A percentile compares a stretch with the other conserved stretches of the same genome.
These are phyloP conservation scores for Digitaria exilis DNA, from an alignment of 202 grass and related monocot genomes.

Conservation along the genomic window DNA sequence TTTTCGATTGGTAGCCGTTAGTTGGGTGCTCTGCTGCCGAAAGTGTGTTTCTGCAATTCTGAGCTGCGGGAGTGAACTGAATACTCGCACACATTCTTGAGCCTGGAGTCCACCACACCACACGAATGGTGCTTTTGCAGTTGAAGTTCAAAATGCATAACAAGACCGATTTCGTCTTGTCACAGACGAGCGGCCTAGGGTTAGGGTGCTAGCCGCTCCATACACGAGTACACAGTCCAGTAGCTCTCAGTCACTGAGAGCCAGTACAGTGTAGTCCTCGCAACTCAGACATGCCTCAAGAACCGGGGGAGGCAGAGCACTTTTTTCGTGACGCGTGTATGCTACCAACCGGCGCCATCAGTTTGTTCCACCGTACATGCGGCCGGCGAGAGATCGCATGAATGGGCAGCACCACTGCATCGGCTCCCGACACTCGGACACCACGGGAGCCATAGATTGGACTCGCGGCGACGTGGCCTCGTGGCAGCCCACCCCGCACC, in stretches of 20 bases:
- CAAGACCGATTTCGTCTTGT: not conserved
- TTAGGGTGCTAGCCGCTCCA: not conserved
- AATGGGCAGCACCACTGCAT: not conserved
- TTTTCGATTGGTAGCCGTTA: not conserved
- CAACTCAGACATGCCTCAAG: not conserved
- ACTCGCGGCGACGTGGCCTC: slow-evolving; percentile 56
- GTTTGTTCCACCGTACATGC: slow-evolving; percentile 9
- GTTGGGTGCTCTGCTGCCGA: not conserved
- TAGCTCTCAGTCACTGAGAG: not conserved
- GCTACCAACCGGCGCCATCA: slow-evolving; percentile 18
- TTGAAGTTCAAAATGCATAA: not conserved
- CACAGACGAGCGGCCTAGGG: not conserved
- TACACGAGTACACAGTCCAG: not conserved
- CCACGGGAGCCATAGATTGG: slow-evolving; percentile 30
- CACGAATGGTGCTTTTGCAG: no score
- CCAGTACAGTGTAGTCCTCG: not conserved
- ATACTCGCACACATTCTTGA: no score
- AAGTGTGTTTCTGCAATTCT: no score
- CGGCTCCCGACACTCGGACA: not conserved
- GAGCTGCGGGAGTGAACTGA: no score
- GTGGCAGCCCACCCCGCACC: slow-evolving; percentile 56
- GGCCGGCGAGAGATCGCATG: not conserved
- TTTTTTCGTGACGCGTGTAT: slow-evolving; percentile 30
- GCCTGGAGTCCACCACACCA: no score
- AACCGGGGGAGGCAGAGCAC: not conserved